Evolutionary conservation across 306 rosid genomes (phyloP).

Genomic region (Vigna radiata): DNA sequence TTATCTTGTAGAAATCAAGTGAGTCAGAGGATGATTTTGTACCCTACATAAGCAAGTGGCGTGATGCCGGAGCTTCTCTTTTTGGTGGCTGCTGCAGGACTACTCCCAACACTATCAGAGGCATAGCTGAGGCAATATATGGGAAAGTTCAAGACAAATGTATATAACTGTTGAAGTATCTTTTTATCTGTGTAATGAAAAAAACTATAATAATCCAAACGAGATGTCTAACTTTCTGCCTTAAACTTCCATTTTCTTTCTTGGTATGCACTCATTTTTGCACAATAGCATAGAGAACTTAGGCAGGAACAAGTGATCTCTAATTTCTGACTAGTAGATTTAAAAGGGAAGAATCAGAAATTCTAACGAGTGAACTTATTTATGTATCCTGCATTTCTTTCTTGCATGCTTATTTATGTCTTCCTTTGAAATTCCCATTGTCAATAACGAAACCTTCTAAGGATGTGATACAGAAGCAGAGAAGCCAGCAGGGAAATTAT

Average conservation of each 20-base stretch:
- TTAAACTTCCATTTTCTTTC: not conserved
- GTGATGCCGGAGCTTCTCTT: constrained; percentile 78
- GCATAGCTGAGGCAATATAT: constrained; percentile 61
- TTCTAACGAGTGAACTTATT: not conserved
- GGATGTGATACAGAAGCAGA: not conserved
- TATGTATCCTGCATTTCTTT: not conserved
- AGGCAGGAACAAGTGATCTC: no score
- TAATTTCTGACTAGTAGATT: no score
- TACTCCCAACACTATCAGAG: constrained; percentile 79
- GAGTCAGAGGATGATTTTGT: constrained; percentile 75
- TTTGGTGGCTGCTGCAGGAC: constrained; percentile 98
- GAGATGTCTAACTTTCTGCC: constrained; percentile 27
- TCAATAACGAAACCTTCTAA: not conserved
- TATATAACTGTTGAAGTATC: constrained; percentile 28
- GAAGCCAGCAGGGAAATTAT: not conserved
- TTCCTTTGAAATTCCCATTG: not conserved
- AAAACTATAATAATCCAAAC: constrained; percentile 17
- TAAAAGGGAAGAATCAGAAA: not conserved
- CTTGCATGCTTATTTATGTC: not conserved
- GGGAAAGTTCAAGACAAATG: constrained; percentile 41
- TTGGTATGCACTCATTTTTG: no score
- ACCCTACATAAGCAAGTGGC: constrained; percentile 73
- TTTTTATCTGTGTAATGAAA: constrained; percentile 1
- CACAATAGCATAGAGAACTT: no score
- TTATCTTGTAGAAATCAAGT: constrained; percentile 60